phyloP scores from a whole-genome alignment of 1,139 yeast species.

The Martiniozyma asiatica region DNA sequence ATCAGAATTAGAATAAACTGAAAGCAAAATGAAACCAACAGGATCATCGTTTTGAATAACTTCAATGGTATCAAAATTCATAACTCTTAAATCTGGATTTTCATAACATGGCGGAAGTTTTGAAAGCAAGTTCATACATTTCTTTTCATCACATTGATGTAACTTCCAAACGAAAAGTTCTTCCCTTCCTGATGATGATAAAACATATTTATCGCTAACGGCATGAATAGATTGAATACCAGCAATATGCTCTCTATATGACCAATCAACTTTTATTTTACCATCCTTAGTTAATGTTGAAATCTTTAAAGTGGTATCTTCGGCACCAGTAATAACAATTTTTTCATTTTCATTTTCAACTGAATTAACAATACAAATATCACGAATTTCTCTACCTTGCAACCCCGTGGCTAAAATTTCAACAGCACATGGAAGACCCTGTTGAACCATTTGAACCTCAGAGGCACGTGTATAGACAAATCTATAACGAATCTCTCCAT shows the following conservation, averaged over 20 bases:
- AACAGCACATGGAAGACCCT: constrained; percentile 11
- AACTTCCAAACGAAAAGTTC: constrained; percentile 84
- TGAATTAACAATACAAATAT: constrained; percentile 31
- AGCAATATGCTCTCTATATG: constrained; percentile 71
- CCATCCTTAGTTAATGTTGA: constrained; percentile 36
- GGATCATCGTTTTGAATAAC: constrained; percentile 13
- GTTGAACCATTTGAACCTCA: constrained; percentile 23
- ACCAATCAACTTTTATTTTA: constrained; percentile 37
- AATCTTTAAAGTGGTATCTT: constrained; percentile 69
- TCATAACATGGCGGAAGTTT: constrained; percentile 35
- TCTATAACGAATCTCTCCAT: constrained; percentile 9
- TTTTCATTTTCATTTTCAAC: constrained; percentile 21
- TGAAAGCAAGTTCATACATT: constrained; percentile 34
- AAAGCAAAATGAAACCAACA: constrained; percentile 40
- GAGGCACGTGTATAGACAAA: constrained; percentile 50
- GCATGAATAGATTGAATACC: constrained; percentile 73
- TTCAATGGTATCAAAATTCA: constrained; percentile 56
- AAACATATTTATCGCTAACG: constrained; percentile 38
- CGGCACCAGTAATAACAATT: constrained; percentile 66
- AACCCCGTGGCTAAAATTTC: constrained; percentile 43
- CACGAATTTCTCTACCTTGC: constrained; percentile 84
- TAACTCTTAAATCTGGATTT: constrained; percentile 74
- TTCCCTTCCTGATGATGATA: constrained; percentile 80
- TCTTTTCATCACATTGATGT: constrained; percentile 34
- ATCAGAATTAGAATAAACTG: constrained; percentile 78